Evolutionary conservation across 257 asterid species (phyloP), one percentile per base, ranked within the genome.

Genomic region (Solanum pennellii): DNA sequence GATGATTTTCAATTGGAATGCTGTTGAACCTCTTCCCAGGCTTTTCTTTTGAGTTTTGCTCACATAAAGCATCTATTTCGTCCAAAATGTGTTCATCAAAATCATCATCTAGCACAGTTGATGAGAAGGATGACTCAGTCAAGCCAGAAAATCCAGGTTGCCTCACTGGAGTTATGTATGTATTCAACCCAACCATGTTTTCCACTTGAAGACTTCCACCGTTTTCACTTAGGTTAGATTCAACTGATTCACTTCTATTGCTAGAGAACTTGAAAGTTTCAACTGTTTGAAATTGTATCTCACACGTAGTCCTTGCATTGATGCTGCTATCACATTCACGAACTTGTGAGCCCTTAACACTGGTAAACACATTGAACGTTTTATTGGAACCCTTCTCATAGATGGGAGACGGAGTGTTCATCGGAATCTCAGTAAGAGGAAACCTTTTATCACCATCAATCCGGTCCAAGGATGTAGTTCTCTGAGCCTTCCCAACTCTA

Each of bases 11-110:
- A 52, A 84, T 49, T 60, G 60, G 87, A 37, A 84, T 85, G 87
- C 39, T 65, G 83, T 86, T 65, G 37, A 86, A 66, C 83, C 87
- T 86, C 88, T 85, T 89, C 83, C 82, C 92, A 87, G 92, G 87
- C 75, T 90, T 91, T 72, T 49, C 92, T 52, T 92, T 90, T 84
- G 91, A 89, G 83, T 88, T 92, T 88, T 90, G 92, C 90, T 92
- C 93, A 52, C 98, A 97, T 68, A 95, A 89, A 88, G 94, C 94
- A 90, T 95, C 99, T 87, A 97, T 94, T 90, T 94, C 94, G 87
- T 92, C 94, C 42, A 95, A 89, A 88, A 95, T 76, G 20, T 96
- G 92, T 47, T 94, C 98, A 80, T 97, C 98, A 87, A 97, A 93
- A 92, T 89, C 96, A 91, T 94, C 98, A 83, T 86, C 89, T 37